A percentile compares a stretch with the other conserved stretches of the same genome.
These are phyloP conservation scores for Cryptococcus deneoformans DNA, from an alignment of 1,284 basidiomycete species.

Conservation along the genomic window DNA sequence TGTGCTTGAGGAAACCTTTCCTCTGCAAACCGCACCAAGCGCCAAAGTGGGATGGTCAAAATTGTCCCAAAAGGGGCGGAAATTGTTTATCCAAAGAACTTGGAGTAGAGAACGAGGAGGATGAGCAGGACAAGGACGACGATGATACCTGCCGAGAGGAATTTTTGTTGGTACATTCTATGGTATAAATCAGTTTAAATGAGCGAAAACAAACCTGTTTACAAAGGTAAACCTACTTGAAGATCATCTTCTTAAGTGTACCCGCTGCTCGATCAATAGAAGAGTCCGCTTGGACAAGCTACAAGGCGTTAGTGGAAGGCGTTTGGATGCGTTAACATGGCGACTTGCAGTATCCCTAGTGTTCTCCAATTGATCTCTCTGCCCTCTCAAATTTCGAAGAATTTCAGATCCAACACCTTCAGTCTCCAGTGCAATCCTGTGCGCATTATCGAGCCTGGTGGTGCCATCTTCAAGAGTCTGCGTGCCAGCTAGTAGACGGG, in stretches of 20 bases:
- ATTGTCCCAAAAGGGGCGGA: not conserved
- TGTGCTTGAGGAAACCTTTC: no score
- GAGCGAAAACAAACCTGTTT: not conserved
- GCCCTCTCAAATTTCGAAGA: conserved; percentile 74
- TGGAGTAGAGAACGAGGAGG: conserved; percentile 50
- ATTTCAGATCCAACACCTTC: conserved; percentile 95
- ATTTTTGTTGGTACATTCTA: conserved; percentile 52
- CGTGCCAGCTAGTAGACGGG: conserved; percentile 73
- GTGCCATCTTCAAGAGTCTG: conserved; percentile 72
- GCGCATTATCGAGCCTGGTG: conserved; percentile 80
- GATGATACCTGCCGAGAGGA: conserved; percentile 50
- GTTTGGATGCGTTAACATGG: not conserved
- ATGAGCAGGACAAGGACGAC: conserved; percentile 49
- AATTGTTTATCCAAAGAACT: conserved; percentile 30
- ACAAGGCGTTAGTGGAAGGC: not conserved
- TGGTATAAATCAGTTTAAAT: conserved; percentile 4
- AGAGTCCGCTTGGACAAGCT: conserved; percentile 57
- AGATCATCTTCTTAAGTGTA: conserved; percentile 61
- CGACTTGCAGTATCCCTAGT: conserved; percentile 61
- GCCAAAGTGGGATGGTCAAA: not conserved
- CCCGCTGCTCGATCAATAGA: conserved; percentile 59
- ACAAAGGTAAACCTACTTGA: conserved; percentile 51
- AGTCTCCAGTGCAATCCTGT: conserved; percentile 91
- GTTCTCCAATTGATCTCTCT: conserved; percentile 95
- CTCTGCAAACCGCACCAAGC: no score